phyloP scores from a whole-genome alignment of 2,329 filamentous ascomycete species.

The Fusarium annulatum region DNA sequence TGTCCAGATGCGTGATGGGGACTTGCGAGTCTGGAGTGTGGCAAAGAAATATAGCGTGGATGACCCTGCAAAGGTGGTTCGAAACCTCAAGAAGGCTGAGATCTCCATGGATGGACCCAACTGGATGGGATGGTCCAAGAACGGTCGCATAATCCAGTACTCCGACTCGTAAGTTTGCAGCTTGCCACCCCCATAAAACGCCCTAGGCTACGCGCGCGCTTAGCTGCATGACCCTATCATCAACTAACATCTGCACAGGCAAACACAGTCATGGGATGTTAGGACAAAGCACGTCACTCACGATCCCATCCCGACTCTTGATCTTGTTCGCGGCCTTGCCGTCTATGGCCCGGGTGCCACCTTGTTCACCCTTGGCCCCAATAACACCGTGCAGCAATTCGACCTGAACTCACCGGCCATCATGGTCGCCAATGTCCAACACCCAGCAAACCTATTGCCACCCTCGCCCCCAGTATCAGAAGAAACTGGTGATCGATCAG shows the following conservation, averaged over 20 bases:
- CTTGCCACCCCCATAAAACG: constrained; percentile 36
- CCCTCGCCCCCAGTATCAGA: constrained; percentile 87
- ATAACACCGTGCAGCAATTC: constrained; percentile 93
- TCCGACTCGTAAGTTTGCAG: constrained; percentile 79
- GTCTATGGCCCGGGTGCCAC: constrained; percentile 91
- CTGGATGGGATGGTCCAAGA: constrained; percentile 99
- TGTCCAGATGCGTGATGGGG: constrained; percentile 89
- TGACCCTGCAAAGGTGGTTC: constrained; percentile 87
- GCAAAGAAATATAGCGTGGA: constrained; percentile 78
- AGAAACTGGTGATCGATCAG: constrained; percentile 68
- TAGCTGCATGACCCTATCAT: constrained; percentile 49
- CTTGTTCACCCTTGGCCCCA: constrained; percentile 89
- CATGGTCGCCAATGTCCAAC: constrained; percentile 89
- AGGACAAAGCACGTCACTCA: constrained; percentile 96
- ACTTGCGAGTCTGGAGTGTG: constrained; percentile 96
- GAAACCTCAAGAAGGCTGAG: constrained; percentile 84
- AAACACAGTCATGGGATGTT: constrained; percentile 96
- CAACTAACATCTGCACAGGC: constrained; percentile 63
- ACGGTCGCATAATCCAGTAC: constrained; percentile 93
- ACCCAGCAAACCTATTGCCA: constrained; percentile 80
- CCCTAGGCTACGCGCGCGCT: constrained; percentile 59
- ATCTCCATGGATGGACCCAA: constrained; percentile 80
- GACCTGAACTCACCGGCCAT: constrained; percentile 85
- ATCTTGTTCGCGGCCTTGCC: constrained; percentile 83
- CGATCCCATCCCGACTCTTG: constrained; percentile 86